phyloP scores from a whole-genome alignment of 768 basidiomycete species.

The Leccinum arenicola region DNA sequence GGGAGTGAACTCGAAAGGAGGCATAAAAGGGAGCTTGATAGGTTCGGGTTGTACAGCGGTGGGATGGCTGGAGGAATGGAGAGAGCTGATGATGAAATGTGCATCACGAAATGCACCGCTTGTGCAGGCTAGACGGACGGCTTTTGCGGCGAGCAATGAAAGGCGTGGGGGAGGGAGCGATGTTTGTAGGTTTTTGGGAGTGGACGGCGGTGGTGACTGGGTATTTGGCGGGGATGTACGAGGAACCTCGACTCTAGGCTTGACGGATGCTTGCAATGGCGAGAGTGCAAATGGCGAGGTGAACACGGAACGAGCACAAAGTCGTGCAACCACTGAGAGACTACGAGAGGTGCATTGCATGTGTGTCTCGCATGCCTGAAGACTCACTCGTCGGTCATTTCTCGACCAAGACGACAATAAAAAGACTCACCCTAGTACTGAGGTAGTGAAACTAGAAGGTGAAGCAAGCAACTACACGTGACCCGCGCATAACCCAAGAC shows the following conservation, averaged over 20 bases:
- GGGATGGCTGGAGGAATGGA: constrained; percentile 39
- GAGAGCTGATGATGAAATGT: constrained; percentile 55
- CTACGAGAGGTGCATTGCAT: constrained; percentile 71
- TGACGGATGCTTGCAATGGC: constrained; percentile 5
- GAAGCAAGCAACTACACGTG: constrained; percentile 21
- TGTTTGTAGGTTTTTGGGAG: not conserved
- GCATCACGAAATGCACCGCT: constrained; percentile 49
- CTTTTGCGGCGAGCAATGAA: constrained; percentile 42
- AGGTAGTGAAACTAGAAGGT: too few relatives aligned
- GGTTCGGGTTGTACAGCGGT: constrained; percentile 1
- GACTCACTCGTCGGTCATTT: not conserved
- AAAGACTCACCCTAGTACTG: constrained; percentile 14
- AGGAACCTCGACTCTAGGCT: not conserved
- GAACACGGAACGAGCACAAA: constrained; percentile 5
- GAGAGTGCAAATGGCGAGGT: constrained; percentile 4
- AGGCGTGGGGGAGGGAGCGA: constrained; percentile 12
- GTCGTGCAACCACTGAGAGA: not conserved
- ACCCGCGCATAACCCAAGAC: constrained; percentile 1
- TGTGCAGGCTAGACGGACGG: constrained; percentile 46
- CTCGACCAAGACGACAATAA: not conserved
- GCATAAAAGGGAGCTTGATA: constrained; percentile 23
- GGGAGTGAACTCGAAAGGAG: constrained; percentile 35
- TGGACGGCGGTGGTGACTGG: not conserved
- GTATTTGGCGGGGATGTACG: not conserved
- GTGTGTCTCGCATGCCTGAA: constrained; percentile 57